Evolutionary conservation across 2,329 filamentous ascomycete genomes (phyloP).

Genomic region (Lachnum nothofagi): DNA sequence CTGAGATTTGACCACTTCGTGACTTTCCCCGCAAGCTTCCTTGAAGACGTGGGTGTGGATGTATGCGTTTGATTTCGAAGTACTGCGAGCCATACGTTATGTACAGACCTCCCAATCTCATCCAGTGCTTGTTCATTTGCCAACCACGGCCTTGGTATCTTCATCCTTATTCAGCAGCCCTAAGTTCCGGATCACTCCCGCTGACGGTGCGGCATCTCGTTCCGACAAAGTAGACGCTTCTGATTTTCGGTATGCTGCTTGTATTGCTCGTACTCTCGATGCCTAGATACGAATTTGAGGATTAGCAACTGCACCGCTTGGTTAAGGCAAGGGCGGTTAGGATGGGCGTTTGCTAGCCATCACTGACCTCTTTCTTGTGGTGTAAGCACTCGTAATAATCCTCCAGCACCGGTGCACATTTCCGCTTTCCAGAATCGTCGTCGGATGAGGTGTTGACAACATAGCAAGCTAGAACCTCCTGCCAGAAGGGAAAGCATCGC

Average conservation of each 20-base stretch:
- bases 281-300: constrained; percentile 42
- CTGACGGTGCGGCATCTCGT: constrained; percentile 74
- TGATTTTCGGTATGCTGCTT: constrained; percentile 78
- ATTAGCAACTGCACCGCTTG: constrained; percentile 3
- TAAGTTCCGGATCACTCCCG: constrained; percentile 80
- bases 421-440: constrained; percentile 75
- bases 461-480: constrained; percentile 97
- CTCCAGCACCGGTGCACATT: constrained; percentile 79
- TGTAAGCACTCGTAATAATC: constrained; percentile 99
- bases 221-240: constrained; percentile 58
- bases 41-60: not conserved
- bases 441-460: constrained; percentile 83
- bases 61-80: not conserved
- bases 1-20: too few relatives aligned
- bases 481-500: constrained; percentile 99
- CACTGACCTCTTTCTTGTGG: constrained; percentile 91
- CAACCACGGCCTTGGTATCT: constrained; percentile 59
- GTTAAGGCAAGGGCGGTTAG: not conserved
- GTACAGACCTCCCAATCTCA: constrained; percentile 23
- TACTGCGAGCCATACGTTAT: constrained; percentile 21
- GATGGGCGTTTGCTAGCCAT: not conserved
- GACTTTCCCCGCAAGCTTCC: too few relatives aligned
- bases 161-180: constrained; percentile 81
- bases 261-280: constrained; percentile 70
- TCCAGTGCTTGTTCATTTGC: constrained; percentile 26